Evolutionary conservation across 805 yeast species (phyloP), one percentile per base, ranked within the genome.

Genomic region (Saccharomycopsis sp.): DNA sequence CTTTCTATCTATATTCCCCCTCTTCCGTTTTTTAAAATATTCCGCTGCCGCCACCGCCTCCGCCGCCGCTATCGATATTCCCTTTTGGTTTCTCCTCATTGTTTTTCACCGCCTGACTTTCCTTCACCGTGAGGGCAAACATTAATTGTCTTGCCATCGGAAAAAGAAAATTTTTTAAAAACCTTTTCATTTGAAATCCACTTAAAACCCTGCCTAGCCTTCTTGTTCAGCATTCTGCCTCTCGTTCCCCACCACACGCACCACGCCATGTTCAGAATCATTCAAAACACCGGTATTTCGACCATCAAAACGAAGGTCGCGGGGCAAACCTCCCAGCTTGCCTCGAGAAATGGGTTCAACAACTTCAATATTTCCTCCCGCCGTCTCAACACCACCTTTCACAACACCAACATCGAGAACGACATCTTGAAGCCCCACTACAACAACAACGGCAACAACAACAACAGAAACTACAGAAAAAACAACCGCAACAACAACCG

Each of bases 401-500:
- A 47, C 18, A 50, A 41, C 50, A 7, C 48, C 21, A 50, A 37
- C 24, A 54, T 57, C 24, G 61, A 61, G 23, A 55, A 55, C 20
- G 59, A 59, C 52, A 57, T 57, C 40, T 52, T 47, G 51, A 52
- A 57, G 52, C 56, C 57, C 12, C 54, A 44, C 16, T 44, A 46
- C 46, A 50, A 55, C 24, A 55, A 24, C 52, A 51, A 52, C 52
- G 60, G n/a, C 60, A 65, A 41, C 64, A 64, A 12, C 48, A 62
- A 50, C 46, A 50, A 56, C 12, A 53, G 40, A 20, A 54, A 55
- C 20, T 48, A 57, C 24, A 56, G 46, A 63, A 64, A 34, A 60
- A 62, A 7, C 68, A 66, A 41, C 64, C 67, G 20, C 66, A 66
- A 47, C 65, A 66, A 23, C 66, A 63, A 40, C 64, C 61, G 16